Percentiles rank a stretch among this genome's conserved stretches.
Conservation (phyloP, 1,284 basidiomycete species). For the Ustilago cynodontis region DNA sequence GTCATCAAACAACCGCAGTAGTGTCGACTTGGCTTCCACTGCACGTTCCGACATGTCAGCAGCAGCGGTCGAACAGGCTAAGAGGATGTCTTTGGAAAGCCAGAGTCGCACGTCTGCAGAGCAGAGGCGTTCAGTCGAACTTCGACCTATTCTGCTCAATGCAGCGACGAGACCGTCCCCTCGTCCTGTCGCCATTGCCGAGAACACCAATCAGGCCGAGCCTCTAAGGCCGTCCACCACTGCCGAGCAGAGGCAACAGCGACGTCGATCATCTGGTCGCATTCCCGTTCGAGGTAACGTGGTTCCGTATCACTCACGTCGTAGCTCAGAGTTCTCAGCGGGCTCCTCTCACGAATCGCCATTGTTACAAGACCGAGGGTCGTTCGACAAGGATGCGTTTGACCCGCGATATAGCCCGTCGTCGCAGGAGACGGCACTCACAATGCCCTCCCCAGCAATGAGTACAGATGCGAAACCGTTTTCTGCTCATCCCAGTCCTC, state of each 20-base stretch:
- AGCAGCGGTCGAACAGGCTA: conserved; percentile 3
- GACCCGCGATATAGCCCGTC: conserved; percentile 34
- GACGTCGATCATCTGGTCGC: conserved; percentile 24
- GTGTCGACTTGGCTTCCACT: conserved; percentile 20
- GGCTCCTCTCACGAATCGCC: conserved; percentile 34
- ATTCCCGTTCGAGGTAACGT: conserved; percentile 36
- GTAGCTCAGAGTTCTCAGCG: conserved; percentile 33
- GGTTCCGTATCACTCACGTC: conserved; percentile 43
- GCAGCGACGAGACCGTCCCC: conserved; percentile 21
- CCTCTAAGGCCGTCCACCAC: neutral
- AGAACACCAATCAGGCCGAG: neutral
- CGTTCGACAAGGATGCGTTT: conserved; percentile 25
- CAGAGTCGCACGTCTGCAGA: conserved; percentile 29
- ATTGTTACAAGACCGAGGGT: conserved; percentile 12
- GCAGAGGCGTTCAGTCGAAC: conserved; percentile 40
- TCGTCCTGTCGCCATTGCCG: neutral
- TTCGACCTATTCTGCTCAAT: conserved; percentile 43
- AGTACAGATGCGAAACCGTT: conserved; percentile 16
- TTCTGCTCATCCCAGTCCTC: neutral
- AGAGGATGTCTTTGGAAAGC: conserved; percentile 18
- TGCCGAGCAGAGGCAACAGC: conserved; percentile 21
- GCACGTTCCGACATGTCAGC: neutral
- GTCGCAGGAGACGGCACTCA: conserved; percentile 42
- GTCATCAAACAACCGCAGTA: conserved; percentile 28
- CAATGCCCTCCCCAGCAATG: conserved; percentile 41